Evolutionary conservation across 257 asterid species (phyloP), one percentile per base, ranked within the genome.

Genomic region (Misopates orontium): DNA sequence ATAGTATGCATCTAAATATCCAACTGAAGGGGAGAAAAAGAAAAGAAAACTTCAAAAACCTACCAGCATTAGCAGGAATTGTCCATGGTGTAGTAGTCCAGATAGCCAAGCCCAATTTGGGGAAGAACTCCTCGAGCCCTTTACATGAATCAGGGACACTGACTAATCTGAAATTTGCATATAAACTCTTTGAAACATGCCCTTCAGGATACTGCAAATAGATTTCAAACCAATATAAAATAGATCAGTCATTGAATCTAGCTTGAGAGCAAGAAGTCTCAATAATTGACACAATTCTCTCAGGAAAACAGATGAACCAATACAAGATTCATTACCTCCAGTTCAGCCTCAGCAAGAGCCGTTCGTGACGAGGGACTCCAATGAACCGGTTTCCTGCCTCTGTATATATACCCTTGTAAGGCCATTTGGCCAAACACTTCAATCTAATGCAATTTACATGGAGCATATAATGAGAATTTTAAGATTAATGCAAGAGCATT

Each of bases 41-140:
- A n/a, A 48, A 53, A 57, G 17, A 17, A 70, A 70, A 47, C 13
- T 19, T 23, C 47, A 48, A 75, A 45, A 47, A 48, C 71, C 64
- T 80, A 90, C 99, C 97, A 69, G 95, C 97, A 81, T 93, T 93
- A 63, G 99, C 96, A 42, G 99, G 99, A 74, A 93, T 85, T 25
- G 99, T 93, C 99, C 99, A 93, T 15, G 99, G 99, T 56, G 99
- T 93, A 45, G 97, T 93, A 64, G 99, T 93, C 99, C 99, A 93
- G 66, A 93, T 82, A 75, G 97, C 95, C 81, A 93, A 75, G 69
- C 83, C 73, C 85, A 93, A 66, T 77, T 90, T 83, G 42, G 95
- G 95, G n/a, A 74, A 68, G 72, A 80, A 88, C 53, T 87, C 95
- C 56, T 84, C 83, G 15, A 90, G 77, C 64, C 71, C 48, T 64